Percentiles rank a stretch among this genome's conserved stretches.
Conservation (phyloP, 805 yeast species). For the Yarrowia sp. region DNA sequence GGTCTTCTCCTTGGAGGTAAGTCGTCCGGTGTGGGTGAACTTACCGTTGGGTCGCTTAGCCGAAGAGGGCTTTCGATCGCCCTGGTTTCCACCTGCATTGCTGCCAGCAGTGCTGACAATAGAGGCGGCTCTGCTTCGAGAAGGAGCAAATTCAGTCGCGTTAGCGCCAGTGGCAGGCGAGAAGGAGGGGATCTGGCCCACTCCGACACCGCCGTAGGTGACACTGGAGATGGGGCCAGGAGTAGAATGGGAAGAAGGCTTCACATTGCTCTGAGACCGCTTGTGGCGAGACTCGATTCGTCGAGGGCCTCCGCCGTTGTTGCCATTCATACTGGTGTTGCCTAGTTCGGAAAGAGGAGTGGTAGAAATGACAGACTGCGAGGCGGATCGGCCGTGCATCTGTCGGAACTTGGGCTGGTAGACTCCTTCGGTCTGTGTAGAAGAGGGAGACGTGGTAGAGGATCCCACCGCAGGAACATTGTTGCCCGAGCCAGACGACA, state of each 20-base stretch:
- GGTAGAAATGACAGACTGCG: slow-evolving; percentile 22
- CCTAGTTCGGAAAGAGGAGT: slow-evolving; percentile 19
- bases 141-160: neutral
- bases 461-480: neutral
- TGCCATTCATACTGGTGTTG: slow-evolving; percentile 20
- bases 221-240: neutral
- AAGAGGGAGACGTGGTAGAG: slow-evolving; percentile 15
- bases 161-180: neutral
- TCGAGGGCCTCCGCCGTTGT: slow-evolving; percentile 22
- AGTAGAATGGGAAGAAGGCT: neutral
- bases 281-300: slow-evolving; percentile 20
- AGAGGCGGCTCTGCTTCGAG: slow-evolving; percentile 9
- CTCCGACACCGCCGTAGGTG: slow-evolving; percentile 17
- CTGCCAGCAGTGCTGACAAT: neutral
- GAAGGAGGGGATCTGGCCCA: slow-evolving; percentile 17
- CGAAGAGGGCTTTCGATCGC: slow-evolving; percentile 11
- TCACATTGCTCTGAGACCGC: slow-evolving; percentile 5
- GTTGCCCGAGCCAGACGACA: neutral
- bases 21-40: slow-evolving; percentile 19
- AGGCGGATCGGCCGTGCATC: slow-evolving; percentile 15
- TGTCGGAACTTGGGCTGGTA: slow-evolving; percentile 24
- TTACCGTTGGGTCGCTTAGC: slow-evolving; percentile 24
- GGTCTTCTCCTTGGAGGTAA: slow-evolving; percentile 21
- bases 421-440: slow-evolving; percentile 1
- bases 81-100: neutral